phyloP scores from a whole-genome alignment of 257 asterid species.

The Solanum stenotomum region DNA sequence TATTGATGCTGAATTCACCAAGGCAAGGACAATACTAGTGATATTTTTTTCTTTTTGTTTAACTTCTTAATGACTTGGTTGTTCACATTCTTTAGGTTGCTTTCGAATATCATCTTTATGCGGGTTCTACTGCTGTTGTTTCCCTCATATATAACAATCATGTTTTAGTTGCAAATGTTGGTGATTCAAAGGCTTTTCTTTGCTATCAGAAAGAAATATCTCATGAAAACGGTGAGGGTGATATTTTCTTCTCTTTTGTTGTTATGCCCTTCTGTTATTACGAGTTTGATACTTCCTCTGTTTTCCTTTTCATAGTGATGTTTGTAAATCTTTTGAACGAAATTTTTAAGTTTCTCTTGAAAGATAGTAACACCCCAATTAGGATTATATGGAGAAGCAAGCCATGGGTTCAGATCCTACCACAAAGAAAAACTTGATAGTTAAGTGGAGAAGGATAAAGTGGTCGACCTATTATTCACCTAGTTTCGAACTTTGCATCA shows the following conservation, averaged over 20 bases:
- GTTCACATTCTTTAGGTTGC: neutral
- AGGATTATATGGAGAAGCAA: neutral
- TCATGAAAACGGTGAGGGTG: neutral
- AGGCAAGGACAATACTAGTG: too few species aligned
- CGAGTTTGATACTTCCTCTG: neutral
- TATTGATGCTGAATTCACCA: too few species aligned
- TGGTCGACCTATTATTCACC: neutral
- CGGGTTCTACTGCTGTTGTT: neutral
- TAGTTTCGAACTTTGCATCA: neutral
- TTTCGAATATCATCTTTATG: neutral
- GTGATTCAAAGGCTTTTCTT: conserved; percentile 2
- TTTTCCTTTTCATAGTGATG: neutral
- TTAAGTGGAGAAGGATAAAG: neutral
- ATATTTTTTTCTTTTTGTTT: too few species aligned
- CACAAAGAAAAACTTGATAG: neutral
- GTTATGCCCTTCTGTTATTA: neutral
- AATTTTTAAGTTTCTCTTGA: neutral
- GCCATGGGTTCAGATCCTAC: neutral
- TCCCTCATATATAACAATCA: neutral
- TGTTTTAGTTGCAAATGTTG: conserved; percentile 4
- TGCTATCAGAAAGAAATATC: neutral
- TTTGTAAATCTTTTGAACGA: neutral
- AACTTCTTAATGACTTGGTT: neutral
- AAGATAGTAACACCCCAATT: neutral
- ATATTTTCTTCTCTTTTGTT: neutral